Percentiles rank a stretch among this genome's conserved stretches.
phyloP scores from a whole-genome alignment of 176 grass and related monocot genomes.

The Poa pratensis region DNA sequence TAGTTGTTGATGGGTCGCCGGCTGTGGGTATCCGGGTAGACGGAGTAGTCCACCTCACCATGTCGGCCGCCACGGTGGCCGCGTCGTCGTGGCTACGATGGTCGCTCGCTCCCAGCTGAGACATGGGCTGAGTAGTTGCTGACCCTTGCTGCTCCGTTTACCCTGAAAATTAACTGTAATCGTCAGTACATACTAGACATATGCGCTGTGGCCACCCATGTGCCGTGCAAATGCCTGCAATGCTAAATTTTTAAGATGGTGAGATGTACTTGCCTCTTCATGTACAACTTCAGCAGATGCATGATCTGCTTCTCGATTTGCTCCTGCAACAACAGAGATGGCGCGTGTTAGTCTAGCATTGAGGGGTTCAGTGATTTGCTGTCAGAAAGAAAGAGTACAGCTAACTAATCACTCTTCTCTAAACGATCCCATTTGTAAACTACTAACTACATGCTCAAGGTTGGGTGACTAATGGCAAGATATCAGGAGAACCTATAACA shows the following conservation, averaged over 20 bases:
- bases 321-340: slow-evolving; percentile 30
- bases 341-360: slow-evolving; percentile 10
- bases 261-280: slow-evolving; percentile 31
- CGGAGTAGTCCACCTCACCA: slow-evolving; percentile 57
- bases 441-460: too few relatives aligned
- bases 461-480: too few relatives aligned
- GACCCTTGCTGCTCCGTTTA: slow-evolving; percentile 6
- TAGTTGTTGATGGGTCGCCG: slow-evolving; percentile 71
- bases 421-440: too few relatives aligned
- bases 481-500: too few relatives aligned
- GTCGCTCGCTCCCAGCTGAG: slow-evolving; percentile 8
- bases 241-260: too few relatives aligned
- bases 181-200: neutral
- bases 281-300: slow-evolving; percentile 34
- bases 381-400: neutral
- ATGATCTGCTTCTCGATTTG: slow-evolving; percentile 11
- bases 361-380: neutral
- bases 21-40: neutral
- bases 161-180: neutral
- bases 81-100: neutral
- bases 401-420: too few relatives aligned
- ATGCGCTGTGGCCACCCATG: neutral
- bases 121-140: neutral
- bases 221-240: neutral
- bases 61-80: slow-evolving; percentile 22